These are phyloP conservation scores for Adiantum capillusveneris DNA, from an alignment of 75 land plant genomes.

Conservation along the genomic window DNA sequence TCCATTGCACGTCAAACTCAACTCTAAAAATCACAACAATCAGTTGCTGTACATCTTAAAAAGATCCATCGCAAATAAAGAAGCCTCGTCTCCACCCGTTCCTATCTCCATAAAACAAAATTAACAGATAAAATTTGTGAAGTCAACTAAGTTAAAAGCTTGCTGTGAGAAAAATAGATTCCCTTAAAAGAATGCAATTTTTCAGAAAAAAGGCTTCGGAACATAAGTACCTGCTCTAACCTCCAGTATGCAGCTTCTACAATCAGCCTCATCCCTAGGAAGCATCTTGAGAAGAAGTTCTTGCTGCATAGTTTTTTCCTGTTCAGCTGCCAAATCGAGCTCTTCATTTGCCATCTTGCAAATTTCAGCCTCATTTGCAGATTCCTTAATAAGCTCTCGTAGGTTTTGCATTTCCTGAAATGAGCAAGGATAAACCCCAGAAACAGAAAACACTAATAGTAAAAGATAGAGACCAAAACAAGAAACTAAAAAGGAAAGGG, in stretches of 20 bases:
- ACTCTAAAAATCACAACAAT: too few species aligned
- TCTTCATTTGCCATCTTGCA: conserved; percentile 67
- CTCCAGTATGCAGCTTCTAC: conserved; percentile 82
- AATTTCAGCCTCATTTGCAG: conserved; percentile 75
- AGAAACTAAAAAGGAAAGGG: conserved; percentile 1
- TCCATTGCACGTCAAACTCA: too few species aligned
- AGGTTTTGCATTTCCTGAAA: conserved; percentile 68
- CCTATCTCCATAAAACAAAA: too few species aligned
- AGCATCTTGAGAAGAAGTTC: conserved; percentile 60
- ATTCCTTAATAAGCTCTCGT: conserved; percentile 49
- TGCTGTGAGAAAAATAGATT: too few species aligned
- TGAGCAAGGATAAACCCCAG: neutral
- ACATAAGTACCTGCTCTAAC: conserved; percentile 98
- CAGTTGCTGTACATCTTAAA: conserved; percentile 77
- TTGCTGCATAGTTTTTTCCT: conserved; percentile 48
- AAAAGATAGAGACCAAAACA: too few species aligned
- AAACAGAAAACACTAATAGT: too few species aligned
- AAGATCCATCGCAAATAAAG: conserved; percentile 88
- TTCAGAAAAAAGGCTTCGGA: too few species aligned
- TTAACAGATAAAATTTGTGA: too few species aligned
- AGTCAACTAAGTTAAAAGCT: too few species aligned
- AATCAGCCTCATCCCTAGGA: conserved; percentile 97
- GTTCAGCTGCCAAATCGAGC: conserved; percentile 37
- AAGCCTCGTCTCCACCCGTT: conserved; percentile 96
- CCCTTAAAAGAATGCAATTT: too few species aligned